Conservation (phyloP, 805 yeast species). For the Cyberlindnera mrakii region DNA sequence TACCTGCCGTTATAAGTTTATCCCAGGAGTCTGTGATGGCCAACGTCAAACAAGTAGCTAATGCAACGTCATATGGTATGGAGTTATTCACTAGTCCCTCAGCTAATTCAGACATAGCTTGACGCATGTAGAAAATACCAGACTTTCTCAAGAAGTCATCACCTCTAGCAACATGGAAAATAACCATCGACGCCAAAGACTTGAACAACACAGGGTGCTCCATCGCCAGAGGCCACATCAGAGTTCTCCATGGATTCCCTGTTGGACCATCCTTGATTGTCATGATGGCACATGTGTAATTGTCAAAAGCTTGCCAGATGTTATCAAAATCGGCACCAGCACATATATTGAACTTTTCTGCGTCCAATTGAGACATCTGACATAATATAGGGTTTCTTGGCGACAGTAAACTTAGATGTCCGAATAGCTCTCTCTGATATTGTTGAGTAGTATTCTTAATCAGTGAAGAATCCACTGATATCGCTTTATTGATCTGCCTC, state of each 20-base stretch:
- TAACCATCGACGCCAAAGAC: slow-evolving; percentile 61
- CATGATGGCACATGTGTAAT: slow-evolving; percentile 47
- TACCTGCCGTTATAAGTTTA: slow-evolving; percentile 58
- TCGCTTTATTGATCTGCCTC: slow-evolving; percentile 7
- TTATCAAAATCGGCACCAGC: slow-evolving; percentile 11
- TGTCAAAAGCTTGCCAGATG: slow-evolving; percentile 33
- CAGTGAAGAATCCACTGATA: slow-evolving; percentile 17
- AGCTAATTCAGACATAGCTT: slow-evolving; percentile 53
- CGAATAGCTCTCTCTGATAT: slow-evolving; percentile 16
- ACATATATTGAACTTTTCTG: not conserved
- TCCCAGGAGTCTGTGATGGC: slow-evolving; percentile 70
- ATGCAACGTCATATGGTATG: slow-evolving; percentile 58
- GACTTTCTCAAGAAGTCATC: slow-evolving; percentile 38
- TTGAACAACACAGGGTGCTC: slow-evolving; percentile 51
- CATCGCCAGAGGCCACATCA: slow-evolving; percentile 51
- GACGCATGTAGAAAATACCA: slow-evolving; percentile 54
- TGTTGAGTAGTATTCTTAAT: slow-evolving; percentile 16
- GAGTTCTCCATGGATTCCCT: slow-evolving; percentile 64
- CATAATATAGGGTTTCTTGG: not conserved
- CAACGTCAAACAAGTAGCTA: slow-evolving; percentile 56
- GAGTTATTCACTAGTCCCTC: slow-evolving; percentile 42
- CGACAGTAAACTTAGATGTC: slow-evolving; percentile 11
- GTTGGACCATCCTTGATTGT: slow-evolving; percentile 58
- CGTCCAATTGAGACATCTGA: not conserved
- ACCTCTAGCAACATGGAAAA: slow-evolving; percentile 49